A percentile compares a stretch with the other conserved stretches of the same genome.
These are phyloP conservation scores for Chalaropsis ovoidea DNA, from an alignment of 2,329 filamentous ascomycete genomes.

Conservation along the genomic window DNA sequence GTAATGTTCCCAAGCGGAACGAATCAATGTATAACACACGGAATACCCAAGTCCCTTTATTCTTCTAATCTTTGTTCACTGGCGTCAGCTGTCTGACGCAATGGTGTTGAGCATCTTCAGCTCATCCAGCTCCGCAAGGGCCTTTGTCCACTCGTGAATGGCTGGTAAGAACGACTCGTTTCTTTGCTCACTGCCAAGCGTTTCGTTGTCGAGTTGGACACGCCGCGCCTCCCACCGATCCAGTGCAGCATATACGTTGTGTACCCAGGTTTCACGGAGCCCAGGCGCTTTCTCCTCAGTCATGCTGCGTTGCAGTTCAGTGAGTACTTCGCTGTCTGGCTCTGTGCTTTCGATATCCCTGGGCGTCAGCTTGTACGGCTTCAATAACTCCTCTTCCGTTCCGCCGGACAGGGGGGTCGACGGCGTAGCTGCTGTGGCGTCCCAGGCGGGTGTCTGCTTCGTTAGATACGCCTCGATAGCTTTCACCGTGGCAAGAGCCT, in stretches of 20 bases:
- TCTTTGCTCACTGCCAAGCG: conserved; percentile 44
- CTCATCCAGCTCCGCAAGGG: conserved; percentile 53
- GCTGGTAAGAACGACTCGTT: conserved; percentile 60
- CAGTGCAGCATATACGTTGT: conserved; percentile 27
- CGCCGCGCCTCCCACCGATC: conserved; percentile 42
- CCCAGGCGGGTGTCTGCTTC: conserved; percentile 1
- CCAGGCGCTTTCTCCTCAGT: background rate
- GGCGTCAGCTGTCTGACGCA: background rate
- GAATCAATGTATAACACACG: background rate
- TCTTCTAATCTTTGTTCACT: background rate
- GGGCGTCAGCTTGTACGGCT: conserved; percentile 10
- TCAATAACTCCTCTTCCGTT: background rate
- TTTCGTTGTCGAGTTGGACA: conserved; percentile 38
- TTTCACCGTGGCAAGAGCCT: conserved; percentile 35
- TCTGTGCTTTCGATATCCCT: conserved; percentile 1
- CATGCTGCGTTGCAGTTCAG: background rate
- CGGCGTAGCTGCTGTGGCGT: background rate
- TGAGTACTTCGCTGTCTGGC: background rate
- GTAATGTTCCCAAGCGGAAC: conserved; percentile 28
- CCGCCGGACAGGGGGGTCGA: background rate
- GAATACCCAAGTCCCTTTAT: background rate
- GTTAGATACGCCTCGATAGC: conserved; percentile 33
- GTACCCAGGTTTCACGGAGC: background rate
- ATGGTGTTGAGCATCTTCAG: conserved; percentile 14
- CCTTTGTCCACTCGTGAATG: conserved; percentile 58